Evolutionary conservation across 768 basidiomycete species (phyloP), one percentile per base, ranked within the genome.

Genomic region (Panellus pusillus): DNA sequence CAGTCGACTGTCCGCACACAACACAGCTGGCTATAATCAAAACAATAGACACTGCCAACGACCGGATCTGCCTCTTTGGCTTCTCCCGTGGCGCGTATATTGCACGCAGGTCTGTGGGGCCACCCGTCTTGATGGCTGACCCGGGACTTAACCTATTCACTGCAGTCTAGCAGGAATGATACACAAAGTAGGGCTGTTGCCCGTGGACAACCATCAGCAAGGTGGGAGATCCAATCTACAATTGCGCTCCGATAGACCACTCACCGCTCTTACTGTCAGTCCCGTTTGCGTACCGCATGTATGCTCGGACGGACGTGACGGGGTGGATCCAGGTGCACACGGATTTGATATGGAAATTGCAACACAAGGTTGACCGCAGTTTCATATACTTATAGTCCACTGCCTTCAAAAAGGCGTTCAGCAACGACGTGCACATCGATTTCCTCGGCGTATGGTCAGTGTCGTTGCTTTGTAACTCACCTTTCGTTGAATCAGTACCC

Each of bases 1-100:
- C n/a, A n/a, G n/a, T n/a, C n/a, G n/a, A n/a, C 64, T 31, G 74
- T 57, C 19, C 35, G 20, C 18, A 24, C 29, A 44, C 44, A 15
- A 40, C 44, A 8, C n/a, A n/a, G n/a, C n/a, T 31, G 37, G 24
- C 32, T 51, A 44, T n/a, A 19, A 27, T 15, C 29, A n/a, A 13
- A 46, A 29, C 40, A 19, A 52, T 44, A 80, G 79, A 80, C 57
- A 68, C 69, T 5, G 63, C 69, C 14, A 81, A 81, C 24, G 84
- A 87, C 67, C 74, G 73, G 54, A 81, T 88, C 13, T 86, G 76
- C 57, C 74, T 88, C 35, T 85, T 86, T 57, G 85, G 85, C 0
- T 87, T 89, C 65, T 86, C 83, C 29, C 73, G 87, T 31, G 85
- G 86, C 13, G 82, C 83, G 7, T 84, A 83, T 65, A 83, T 81